phyloP scores from a whole-genome alignment of 2,329 filamentous ascomycete species.

The Penicillium sp. region DNA sequence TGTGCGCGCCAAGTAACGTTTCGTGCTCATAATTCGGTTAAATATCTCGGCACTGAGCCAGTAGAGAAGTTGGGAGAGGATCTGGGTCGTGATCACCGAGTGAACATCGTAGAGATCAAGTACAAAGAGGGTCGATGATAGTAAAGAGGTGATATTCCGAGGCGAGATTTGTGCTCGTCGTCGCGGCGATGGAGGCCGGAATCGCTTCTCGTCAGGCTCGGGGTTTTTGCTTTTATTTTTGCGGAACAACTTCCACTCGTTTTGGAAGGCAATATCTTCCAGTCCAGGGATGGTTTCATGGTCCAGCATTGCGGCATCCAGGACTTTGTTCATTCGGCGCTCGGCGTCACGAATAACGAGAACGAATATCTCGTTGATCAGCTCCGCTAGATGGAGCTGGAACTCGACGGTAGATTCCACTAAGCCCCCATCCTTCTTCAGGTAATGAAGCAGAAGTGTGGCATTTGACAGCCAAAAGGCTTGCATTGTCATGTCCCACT shows the following conservation, averaged over 20 bases:
- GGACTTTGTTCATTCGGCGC: conserved; percentile 89
- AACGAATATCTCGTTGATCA: conserved; percentile 98
- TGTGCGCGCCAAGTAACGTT: conserved; percentile 88
- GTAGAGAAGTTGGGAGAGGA: conserved; percentile 88
- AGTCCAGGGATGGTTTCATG: conserved; percentile 98
- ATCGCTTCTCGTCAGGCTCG: conserved; percentile 85
- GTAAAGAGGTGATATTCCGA: conserved; percentile 88
- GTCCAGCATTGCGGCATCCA: conserved; percentile 91
- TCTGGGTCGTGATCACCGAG: conserved; percentile 90
- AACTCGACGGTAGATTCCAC: conserved; percentile 80
- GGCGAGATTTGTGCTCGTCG: conserved; percentile 88
- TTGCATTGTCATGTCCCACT: conserved; percentile 99
- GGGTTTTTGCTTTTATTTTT: conserved; percentile 82
- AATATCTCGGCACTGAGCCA: conserved; percentile 96
- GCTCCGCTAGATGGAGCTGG: conserved; percentile 86
- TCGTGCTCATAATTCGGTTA: conserved; percentile 95
- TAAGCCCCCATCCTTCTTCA: conserved; percentile 88
- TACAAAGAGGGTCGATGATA: conserved; percentile 95
- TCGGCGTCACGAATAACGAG: conserved; percentile 95
- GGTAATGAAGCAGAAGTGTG: conserved; percentile 88
- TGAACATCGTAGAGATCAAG: conserved; percentile 98
- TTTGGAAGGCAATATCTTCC: conserved; percentile 93
- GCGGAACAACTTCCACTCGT: conserved; percentile 97
- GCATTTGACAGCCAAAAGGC: conserved; percentile 99
- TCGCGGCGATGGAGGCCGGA: conserved; percentile 89